Evolutionary conservation across 305 asterid genomes (phyloP), one percentile per base, ranked within the genome.

Genomic region (Solanum aculeatissimum): DNA sequence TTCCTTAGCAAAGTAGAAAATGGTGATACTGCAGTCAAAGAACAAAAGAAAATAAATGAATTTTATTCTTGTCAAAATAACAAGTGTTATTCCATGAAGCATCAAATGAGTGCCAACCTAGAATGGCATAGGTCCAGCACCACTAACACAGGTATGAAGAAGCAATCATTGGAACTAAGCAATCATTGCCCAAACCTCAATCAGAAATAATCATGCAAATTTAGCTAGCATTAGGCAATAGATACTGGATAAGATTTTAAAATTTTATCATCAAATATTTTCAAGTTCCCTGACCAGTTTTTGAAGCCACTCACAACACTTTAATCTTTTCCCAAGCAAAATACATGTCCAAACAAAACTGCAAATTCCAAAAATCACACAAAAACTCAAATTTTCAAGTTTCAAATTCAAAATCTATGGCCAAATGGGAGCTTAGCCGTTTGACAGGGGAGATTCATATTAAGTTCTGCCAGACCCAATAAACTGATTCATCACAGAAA

Each of bases 1-100:
- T 90, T 93, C 98, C 92, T 95, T 95, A 51, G 94, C 97, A 85
- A 92, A 95, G 85, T 94, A 95, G 87, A 88, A 91, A 84, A 94
- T 90, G 40, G 96, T 92, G 80, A 95, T 93, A 82, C 98, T 95
- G 91, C 87, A 87, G 89, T 62, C 85, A 15, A 87, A 74, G 83
- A 71, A 55, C 53, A 85, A 83, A 58, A 82, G 78, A 62, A 89
- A 9, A 16, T 10, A 75, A 47, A 25, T 8, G 40, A 25, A 25
- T 74, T 7, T 74, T 15, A 15, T 47, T 74, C 23, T 47, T 9
- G 60, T 45, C 81, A 71, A 71, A 71, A 42, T 74, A 47, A 23
- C 2, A 47, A 74, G 19, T 47, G 60, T 12, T 47, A 15, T 10
- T 47, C 40, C 40, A 74, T 4, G 60, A 47, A 74, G 4, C 42